Conservation (phyloP, 305 asterid species). For the Fraxinus sp. region DNA sequence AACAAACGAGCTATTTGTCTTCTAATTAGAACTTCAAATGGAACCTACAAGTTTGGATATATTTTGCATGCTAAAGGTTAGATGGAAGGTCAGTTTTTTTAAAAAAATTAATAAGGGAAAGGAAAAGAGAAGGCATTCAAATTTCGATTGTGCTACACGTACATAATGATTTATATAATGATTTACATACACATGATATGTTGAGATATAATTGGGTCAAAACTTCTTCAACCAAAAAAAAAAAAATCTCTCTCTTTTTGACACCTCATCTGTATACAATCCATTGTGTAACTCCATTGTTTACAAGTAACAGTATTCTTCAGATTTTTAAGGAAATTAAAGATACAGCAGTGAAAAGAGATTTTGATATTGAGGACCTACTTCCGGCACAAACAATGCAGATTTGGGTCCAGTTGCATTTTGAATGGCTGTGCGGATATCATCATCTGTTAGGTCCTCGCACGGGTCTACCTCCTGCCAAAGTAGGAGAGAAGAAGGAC, state of each 20-base stretch:
- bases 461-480: slow-evolving; percentile 90
- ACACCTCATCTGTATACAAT: too few species aligned
- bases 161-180: too few species aligned
- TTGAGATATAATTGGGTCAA: too few species aligned
- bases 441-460: slow-evolving; percentile 77
- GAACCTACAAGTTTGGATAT: slow-evolving; percentile 52
- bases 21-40: slow-evolving; percentile 85
- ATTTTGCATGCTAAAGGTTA: slow-evolving; percentile 24
- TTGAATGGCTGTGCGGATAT: slow-evolving; percentile 85
- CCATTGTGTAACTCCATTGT: too few species aligned
- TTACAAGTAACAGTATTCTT: not conserved
- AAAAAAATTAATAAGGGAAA: too few species aligned
- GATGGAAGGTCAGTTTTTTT: not conserved
- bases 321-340: slow-evolving; percentile 3
- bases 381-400: slow-evolving; percentile 83
- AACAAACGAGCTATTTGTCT: slow-evolving; percentile 78
- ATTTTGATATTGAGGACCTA: slow-evolving; percentile 33
- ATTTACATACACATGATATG: too few species aligned
- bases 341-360: slow-evolving; percentile 2
- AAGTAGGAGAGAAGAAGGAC: slow-evolving; percentile 22
- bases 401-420: slow-evolving; percentile 84
- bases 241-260: too few species aligned
- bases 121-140: too few species aligned
- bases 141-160: too few species aligned
- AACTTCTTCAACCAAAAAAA: too few species aligned